Conservation (phyloP, 2,329 filamentous ascomycete species). For the Colletotrichum liaoningense region DNA sequence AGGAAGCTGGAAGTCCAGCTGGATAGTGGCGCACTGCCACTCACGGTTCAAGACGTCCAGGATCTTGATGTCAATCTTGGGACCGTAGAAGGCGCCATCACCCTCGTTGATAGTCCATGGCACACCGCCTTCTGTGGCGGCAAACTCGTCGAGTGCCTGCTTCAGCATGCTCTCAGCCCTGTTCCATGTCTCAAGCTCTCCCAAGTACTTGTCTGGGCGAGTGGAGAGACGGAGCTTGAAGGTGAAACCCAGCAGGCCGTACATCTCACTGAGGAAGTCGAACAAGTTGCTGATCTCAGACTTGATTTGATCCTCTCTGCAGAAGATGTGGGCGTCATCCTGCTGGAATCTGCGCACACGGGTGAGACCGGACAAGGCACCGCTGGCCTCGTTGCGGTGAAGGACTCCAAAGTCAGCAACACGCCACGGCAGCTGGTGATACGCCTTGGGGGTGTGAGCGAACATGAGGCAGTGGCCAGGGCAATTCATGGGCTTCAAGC, state of each 20-base stretch:
- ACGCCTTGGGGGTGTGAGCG: constrained; percentile 83
- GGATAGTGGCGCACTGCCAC: constrained; percentile 92
- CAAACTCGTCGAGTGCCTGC: constrained; percentile 83
- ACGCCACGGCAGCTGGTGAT: constrained; percentile 89
- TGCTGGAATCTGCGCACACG: constrained; percentile 95
- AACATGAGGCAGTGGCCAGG: constrained; percentile 94
- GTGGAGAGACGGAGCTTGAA: constrained; percentile 91
- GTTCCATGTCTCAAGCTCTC: constrained; percentile 88
- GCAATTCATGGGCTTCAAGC: constrained; percentile 97
- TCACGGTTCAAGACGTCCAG: constrained; percentile 82
- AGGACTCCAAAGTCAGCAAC: constrained; percentile 92
- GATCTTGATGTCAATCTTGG: constrained; percentile 98
- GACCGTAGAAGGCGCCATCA: constrained; percentile 97
- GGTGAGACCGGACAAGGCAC: constrained; percentile 89
- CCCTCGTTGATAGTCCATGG: constrained; percentile 91
- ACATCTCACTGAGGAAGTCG: constrained; percentile 83
- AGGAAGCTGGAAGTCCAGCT: constrained; percentile 82
- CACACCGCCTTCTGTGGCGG: constrained; percentile 47
- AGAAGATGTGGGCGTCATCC: constrained; percentile 97
- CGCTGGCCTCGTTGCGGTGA: constrained; percentile 95
- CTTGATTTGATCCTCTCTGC: constrained; percentile 79
- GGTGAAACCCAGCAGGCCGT: constrained; percentile 79
- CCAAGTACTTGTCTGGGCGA: constrained; percentile 87
- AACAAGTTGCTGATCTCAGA: constrained; percentile 86
- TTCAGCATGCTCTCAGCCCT: constrained; percentile 85